These are phyloP conservation scores for Leucosporidium creatinivorum DNA, from an alignment of 768 basidiomycete genomes.

Conservation along the genomic window DNA sequence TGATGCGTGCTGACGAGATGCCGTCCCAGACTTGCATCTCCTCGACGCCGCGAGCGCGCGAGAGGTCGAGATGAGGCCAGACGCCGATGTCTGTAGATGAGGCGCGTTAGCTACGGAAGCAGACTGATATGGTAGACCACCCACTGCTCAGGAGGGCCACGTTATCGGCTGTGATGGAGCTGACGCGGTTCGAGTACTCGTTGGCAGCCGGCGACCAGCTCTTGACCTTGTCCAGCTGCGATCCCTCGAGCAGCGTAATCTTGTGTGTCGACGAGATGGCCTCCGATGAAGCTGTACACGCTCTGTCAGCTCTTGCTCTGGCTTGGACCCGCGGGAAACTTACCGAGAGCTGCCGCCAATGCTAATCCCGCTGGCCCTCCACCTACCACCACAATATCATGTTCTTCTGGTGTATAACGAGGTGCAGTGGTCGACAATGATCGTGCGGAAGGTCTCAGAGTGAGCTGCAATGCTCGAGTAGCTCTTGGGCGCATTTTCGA, in stretches of 20 bases:
- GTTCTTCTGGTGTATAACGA: slow-evolving; percentile 39
- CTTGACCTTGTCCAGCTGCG: slow-evolving; percentile 61
- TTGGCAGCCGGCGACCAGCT: slow-evolving; percentile 57
- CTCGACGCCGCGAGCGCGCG: slow-evolving; percentile 63
- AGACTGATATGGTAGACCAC: slow-evolving; percentile 1
- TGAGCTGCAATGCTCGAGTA: too few species aligned
- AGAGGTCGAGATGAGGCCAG: slow-evolving; percentile 68
- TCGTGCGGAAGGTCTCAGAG: too few species aligned
- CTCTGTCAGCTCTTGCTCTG: neutral
- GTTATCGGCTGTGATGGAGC: slow-evolving; percentile 72
- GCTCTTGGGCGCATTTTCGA: too few species aligned
- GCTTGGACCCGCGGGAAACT: neutral
- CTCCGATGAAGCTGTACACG: slow-evolving; percentile 47
- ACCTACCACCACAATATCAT: slow-evolving; percentile 88
- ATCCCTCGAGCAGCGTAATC: slow-evolving; percentile 72
- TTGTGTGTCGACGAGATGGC: slow-evolving; percentile 51
- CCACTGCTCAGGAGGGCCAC: slow-evolving; percentile 60
- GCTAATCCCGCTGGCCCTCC: slow-evolving; percentile 89
- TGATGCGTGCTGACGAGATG: slow-evolving; percentile 67
- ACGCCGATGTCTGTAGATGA: slow-evolving; percentile 51
- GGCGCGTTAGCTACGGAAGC: neutral
- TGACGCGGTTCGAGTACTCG: slow-evolving; percentile 72
- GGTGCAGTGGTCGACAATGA: too few species aligned
- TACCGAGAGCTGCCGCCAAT: slow-evolving; percentile 77
- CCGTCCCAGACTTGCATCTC: slow-evolving; percentile 89